Percentiles rank a stretch among this genome's conserved stretches.
Conservation (phyloP, 2,329 filamentous ascomycete species). For the Pseudogymnoascus sp. region DNA sequence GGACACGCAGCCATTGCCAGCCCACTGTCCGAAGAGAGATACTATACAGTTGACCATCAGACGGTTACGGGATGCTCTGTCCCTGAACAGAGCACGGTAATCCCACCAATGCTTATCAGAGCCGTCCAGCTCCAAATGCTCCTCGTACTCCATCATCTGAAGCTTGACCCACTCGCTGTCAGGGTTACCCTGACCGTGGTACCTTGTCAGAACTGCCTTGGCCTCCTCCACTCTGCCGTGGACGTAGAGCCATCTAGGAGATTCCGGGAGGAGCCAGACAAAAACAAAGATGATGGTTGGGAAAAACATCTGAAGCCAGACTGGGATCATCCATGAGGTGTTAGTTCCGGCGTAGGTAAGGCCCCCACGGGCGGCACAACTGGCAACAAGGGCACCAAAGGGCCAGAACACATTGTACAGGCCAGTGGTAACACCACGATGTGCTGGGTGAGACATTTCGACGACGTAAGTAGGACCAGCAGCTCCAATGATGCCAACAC, state of each 20-base stretch:
- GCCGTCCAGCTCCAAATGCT: slow-evolving; percentile 30
- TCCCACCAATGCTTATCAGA: slow-evolving; percentile 10
- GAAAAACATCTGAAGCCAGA: slow-evolving; percentile 40
- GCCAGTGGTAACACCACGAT: slow-evolving; percentile 50
- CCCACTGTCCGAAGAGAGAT: slow-evolving; percentile 3
- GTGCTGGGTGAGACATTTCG: slow-evolving; percentile 52
- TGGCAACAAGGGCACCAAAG: slow-evolving; percentile 29
- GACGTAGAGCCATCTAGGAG: slow-evolving; percentile 52
- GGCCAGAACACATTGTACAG: slow-evolving; percentile 38
- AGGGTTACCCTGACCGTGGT: slow-evolving; percentile 44
- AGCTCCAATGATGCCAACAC: slow-evolving; percentile 47
- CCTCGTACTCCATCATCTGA: slow-evolving; percentile 39
- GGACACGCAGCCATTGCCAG: slow-evolving; percentile 7
- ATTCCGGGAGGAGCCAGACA: slow-evolving; percentile 50
- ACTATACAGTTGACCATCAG: not conserved
- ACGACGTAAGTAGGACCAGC: slow-evolving; percentile 53
- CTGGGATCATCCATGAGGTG: slow-evolving; percentile 42
- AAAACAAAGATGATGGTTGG: slow-evolving; percentile 37
- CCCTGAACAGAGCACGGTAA: slow-evolving; percentile 8
- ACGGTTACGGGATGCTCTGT: slow-evolving; percentile 4
- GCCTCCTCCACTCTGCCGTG: slow-evolving; percentile 45
- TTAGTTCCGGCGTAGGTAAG: slow-evolving; percentile 28
- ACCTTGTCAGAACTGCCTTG: slow-evolving; percentile 43
- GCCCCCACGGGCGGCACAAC: slow-evolving; percentile 41
- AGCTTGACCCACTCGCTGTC: slow-evolving; percentile 43